A percentile compares a stretch with the other conserved stretches of the same genome.
Evolutionary conservation across 768 basidiomycete species (phyloP).

Genomic region (Leccinellum luteum): DNA sequence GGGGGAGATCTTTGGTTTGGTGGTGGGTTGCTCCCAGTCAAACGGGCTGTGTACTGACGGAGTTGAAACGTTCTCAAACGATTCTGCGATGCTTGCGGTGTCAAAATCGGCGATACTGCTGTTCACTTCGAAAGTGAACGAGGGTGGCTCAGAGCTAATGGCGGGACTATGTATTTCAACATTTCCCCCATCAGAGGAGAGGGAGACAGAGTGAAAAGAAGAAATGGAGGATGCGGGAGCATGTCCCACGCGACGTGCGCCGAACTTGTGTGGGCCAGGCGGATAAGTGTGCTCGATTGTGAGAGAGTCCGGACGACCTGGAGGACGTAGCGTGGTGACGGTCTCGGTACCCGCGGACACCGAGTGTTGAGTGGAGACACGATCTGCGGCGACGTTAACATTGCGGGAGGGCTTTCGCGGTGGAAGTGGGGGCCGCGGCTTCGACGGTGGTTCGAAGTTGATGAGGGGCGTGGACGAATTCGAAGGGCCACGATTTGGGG

Average conservation of each 20-base stretch:
- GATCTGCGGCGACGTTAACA: slow-evolving; percentile 36
- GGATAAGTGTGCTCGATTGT: slow-evolving; percentile 63
- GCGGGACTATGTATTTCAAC: slow-evolving; percentile 16
- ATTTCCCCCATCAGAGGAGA: slow-evolving; percentile 59
- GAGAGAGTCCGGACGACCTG: slow-evolving; percentile 44
- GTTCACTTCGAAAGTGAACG: slow-evolving; percentile 46
- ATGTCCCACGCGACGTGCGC: slow-evolving; percentile 42
- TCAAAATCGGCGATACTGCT: slow-evolving; percentile 42
- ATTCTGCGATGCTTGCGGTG: slow-evolving; percentile 60
- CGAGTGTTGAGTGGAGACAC: slow-evolving; percentile 31
- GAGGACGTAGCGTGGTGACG: slow-evolving; percentile 25
- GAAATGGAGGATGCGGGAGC: slow-evolving; percentile 69
- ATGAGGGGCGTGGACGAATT: slow-evolving; percentile 46
- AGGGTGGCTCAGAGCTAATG: slow-evolving; percentile 37
- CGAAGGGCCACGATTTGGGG: not conserved
- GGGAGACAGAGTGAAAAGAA: slow-evolving; percentile 80
- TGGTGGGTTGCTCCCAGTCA: slow-evolving; percentile 51
- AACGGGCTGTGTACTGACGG: slow-evolving; percentile 51
- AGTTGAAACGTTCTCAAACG: slow-evolving; percentile 66
- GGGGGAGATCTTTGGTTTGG: slow-evolving; percentile 29
- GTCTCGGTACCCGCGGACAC: slow-evolving; percentile 15
- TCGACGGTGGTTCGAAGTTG: slow-evolving; percentile 51
- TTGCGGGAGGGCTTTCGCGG: slow-evolving; percentile 60
- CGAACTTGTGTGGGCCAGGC: slow-evolving; percentile 35
- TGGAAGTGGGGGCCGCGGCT: slow-evolving; percentile 56